Evolutionary conservation across 371 early-diverging fungal genomes (phyloP), one percentile per base, ranked within the genome.

Genomic region (Coemansia sp.): DNA sequence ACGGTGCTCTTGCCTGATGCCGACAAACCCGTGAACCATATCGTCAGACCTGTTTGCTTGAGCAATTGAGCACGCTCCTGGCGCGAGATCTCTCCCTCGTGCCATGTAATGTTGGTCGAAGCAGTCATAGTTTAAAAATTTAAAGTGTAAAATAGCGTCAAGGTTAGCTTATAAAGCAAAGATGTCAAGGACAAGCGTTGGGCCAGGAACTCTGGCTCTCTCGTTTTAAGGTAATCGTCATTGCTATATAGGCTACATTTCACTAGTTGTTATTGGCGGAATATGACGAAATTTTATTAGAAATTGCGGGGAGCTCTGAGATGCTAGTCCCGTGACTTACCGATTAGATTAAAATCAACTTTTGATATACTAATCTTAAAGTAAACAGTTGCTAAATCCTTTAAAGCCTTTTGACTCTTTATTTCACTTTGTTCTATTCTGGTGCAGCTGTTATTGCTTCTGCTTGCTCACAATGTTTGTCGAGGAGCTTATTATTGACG

Each of bases 401-500:
- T 36, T 12, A 17, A n/a, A 8, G 36, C 9, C 29, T 12, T 24
- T 21, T 53, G 12, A 17, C 19, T 39, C 23, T 36, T 39, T 52
- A n/a, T 51, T 62, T 58, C 3, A 28, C 36, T 36, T 55, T 5
- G 53, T 15, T 29, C 21, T 4, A 32, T n/a, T 3, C 23, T 26
- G 23, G 26, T 26, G 53, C 53, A 13, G 15, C 21, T 39, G 23
- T 36, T 19, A 12, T 32, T 57, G 40, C 12, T 4, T 24, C n/a
- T 63, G 8, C 29, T 53, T 29, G 23, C 4, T 44, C 39, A 13
- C 40, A 59, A 97, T 97, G 96, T 87, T 89, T 73, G 88, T 98
- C 54, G 95, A 98, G 80, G 97, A 98, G 71, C 82, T 98, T 17
- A 90, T 97, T 61, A 86, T 98, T 68, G 99, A 98, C 67, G 98